A percentile compares a stretch with the other conserved stretches of the same genome.
Conservation (phyloP, 2,329 filamentous ascomycete genomes). For the Thielaviopsis musarum region DNA sequence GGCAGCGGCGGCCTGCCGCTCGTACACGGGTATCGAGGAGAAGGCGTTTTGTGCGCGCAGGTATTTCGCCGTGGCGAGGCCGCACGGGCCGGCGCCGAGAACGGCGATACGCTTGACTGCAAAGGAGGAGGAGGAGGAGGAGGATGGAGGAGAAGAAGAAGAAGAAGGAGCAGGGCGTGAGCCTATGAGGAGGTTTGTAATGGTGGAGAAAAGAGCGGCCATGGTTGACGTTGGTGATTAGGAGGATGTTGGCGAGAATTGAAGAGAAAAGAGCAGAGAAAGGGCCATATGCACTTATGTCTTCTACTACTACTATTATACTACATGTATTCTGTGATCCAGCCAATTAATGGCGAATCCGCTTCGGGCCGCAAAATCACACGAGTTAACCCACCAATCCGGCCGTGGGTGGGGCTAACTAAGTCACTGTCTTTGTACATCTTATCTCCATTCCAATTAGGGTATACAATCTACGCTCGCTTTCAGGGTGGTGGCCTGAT, state of each 20-base stretch:
- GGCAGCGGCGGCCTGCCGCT: slow-evolving; percentile 47
- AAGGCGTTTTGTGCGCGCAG: slow-evolving; percentile 53
- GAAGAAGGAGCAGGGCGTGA: not conserved
- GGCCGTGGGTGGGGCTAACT: not conserved
- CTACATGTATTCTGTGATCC: not conserved
- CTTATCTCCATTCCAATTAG: not conserved
- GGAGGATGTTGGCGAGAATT: not conserved
- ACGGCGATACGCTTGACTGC: slow-evolving; percentile 50
- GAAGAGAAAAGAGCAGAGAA: not conserved
- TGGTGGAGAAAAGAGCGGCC: slow-evolving; percentile 1
- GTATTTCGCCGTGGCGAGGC: slow-evolving; percentile 67
- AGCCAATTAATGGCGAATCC: not conserved
- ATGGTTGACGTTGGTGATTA: not conserved
- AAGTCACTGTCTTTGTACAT: not conserved
- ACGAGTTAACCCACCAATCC: not conserved
- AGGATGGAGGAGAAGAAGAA: not conserved
- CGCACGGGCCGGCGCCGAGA: slow-evolving; percentile 68
- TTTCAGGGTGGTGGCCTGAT: not conserved
- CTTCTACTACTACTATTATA: not conserved
- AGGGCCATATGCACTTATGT: not conserved
- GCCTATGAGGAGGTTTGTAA: not conserved
- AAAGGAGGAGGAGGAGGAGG: slow-evolving; percentile 19
- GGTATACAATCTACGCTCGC: not conserved
- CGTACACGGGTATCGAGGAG: slow-evolving; percentile 56
- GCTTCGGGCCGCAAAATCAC: not conserved